Evolutionary conservation across 148 eudicot genomes (phyloP).

Genomic region (Polygonum aviculare): DNA sequence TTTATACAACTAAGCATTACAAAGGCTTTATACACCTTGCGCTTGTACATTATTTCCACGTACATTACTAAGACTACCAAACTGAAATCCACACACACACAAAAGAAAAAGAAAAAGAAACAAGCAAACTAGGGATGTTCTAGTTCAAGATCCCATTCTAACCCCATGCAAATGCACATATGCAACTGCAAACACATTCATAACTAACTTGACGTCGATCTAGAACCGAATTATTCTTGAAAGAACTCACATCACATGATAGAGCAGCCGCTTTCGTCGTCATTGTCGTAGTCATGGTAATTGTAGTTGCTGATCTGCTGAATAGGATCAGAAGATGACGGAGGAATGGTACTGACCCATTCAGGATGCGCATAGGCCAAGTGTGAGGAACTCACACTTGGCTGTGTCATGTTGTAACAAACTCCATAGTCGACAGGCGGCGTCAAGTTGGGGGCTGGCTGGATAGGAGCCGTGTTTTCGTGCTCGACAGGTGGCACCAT

Average conservation of each 20-base stretch:
- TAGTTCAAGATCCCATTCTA: background rate
- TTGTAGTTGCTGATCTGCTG: background rate
- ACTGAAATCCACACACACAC: background rate
- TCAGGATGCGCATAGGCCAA: background rate
- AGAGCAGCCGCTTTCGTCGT: background rate
- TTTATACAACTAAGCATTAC: slow-evolving; percentile 3
- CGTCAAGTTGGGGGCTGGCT: background rate
- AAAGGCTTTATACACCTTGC: background rate
- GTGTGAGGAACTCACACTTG: background rate
- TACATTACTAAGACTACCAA: background rate
- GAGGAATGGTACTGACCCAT: background rate
- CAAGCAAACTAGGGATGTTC: background rate
- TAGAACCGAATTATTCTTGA: background rate
- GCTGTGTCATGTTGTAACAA: background rate
- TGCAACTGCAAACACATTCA: background rate
- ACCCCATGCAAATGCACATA: background rate
- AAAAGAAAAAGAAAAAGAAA: background rate
- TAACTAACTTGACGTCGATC: background rate
- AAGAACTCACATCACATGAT: background rate
- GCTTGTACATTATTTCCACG: background rate
- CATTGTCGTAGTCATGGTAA: background rate
- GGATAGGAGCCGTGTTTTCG: background rate
- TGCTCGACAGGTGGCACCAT: background rate
- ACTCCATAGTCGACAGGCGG: background rate
- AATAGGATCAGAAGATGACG: background rate